Base-by-base conservation (phyloP, 495 filamentous ascomycete genomes). In the Penicillium ochrochloron region DNA sequence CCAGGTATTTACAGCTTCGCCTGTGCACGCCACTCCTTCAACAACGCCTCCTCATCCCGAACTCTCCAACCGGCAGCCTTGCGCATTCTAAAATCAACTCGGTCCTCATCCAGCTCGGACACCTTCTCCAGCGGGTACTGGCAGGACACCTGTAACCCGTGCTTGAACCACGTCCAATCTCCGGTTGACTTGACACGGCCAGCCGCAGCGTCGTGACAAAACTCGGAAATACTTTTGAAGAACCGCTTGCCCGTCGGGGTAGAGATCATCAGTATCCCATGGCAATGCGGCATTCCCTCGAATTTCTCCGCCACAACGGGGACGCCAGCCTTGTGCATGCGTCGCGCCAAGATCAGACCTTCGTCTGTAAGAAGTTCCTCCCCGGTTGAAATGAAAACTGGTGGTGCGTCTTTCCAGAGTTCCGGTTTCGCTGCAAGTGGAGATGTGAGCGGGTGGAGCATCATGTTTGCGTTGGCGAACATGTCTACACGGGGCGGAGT, bases 241-340 rank as follows among this genome's bases (percentile, higher is more conserved):
- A 86, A 90, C 51, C 79, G 73, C 60, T 75, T 76, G 2, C 81
- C 69, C 7, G 79, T 83, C 0, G 75, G 58, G 1, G 85, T 67
- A n/a, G 68, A 71, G n/a, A 80, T 74, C 61, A 97, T 75, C 0
- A 96, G 54, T 64, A 88, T 67, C 0, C 82, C 87, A 72, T 96
- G 96, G 62, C 89, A 91, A 71, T 98, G 94, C 50, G 94, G 93
- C 92, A 97, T 96, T 1, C 88, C 89, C 74, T 94, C 91, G 67
- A 87, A 96, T 74, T 92, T 84, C 69, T 93, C 87, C 42, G 87
- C 89, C 35, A 85, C 77, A 6, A 97, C 86, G 1, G 73, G 66
- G 1, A 90, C 90, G 14, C 89, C 89, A 15, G 88, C 86, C 8
- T 70, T 66, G 33, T 83, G 80, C 3, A 92, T 78, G 37, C 83